Percentiles rank a stretch among this genome's conserved stretches.
These are phyloP conservation scores for Trichoderma sp. DNA, from an alignment of 2,329 filamentous ascomycete species.

Conservation along the genomic window DNA sequence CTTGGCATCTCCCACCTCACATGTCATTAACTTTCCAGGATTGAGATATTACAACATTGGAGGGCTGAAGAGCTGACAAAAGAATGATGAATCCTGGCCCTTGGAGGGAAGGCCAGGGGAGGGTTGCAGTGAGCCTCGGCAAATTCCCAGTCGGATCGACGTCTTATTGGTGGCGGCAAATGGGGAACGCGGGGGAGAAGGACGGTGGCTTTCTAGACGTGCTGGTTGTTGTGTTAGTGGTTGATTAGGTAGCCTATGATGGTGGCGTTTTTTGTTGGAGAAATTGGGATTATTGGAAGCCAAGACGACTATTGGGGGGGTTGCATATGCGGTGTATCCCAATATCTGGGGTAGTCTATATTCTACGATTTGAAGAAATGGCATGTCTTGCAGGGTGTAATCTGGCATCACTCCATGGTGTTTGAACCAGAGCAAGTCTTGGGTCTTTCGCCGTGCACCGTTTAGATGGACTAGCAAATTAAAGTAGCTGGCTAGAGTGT, in stretches of 20 bases:
- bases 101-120: neutral
- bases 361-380: neutral
- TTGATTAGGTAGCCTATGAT: too few relatives aligned
- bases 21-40: neutral
- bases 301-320: neutral
- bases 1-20: neutral
- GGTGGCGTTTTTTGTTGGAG: neutral
- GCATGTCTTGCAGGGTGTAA: neutral
- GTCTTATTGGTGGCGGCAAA: constrained; percentile 7
- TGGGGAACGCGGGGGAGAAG: neutral
- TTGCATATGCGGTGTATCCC: neutral
- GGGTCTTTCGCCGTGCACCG: neutral
- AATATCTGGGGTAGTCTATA: neutral
- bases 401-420: neutral
- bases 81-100: neutral
- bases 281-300: neutral
- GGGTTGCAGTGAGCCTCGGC: constrained; percentile 12
- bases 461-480: neutral
- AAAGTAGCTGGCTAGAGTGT: neutral
- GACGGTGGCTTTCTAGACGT: too few relatives aligned
- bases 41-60: neutral
- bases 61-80: neutral
- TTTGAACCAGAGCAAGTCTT: neutral
- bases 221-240: neutral
- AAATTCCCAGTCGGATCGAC: constrained; percentile 6